Evolutionary conservation across 495 filamentous ascomycete species (phyloP), one percentile per base, ranked within the genome.

Genomic region (Neurospora tetraspora): DNA sequence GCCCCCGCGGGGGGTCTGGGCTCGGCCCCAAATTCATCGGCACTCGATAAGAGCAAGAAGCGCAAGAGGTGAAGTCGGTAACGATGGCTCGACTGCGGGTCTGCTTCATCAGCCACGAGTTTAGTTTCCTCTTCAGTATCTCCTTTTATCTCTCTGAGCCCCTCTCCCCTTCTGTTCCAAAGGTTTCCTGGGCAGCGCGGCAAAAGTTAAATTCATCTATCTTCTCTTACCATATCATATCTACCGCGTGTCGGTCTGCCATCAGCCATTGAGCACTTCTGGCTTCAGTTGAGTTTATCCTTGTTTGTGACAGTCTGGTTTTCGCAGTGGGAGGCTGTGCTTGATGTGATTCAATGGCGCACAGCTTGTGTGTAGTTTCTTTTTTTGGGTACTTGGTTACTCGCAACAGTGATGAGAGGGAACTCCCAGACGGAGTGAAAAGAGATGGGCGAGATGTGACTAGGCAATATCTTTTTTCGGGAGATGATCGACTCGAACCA

Each of bases 41-140:
- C 69, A 23, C 71, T 77, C 36, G 84, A 86, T 71, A 86, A 86
- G 69, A 80, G 75, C 71, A 86, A 85, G 77, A 86, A 86, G 78
- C 82, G 85, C 38, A 86, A 86, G 80, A 77, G 84, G 77, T 86
- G 53, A 65, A 34, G 27, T 65, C 53, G 14, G 6, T 18, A 65
- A 18, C 16, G 14, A 65, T 36, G 53, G 53, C 14, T 12, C 7
- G 12, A 36, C 23, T 65, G 27, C 53, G 23, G 23, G 27, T 61
- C 53, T 65, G 14, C 53, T 34, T 36, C 27, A 34, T 65, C 53
- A 34, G 16, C 53, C 53, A 65, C 14, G 27, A 18, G 27, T 65
- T 36, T 18, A 5, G 27, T 36, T 65, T 65, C 6, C 27, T 65
- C 7, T 31, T 34, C 2, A 9, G 14, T 34, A 27, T 36, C 53